These are phyloP conservation scores for Botrytis paeoniae DNA, from an alignment of 2,329 filamentous ascomycete genomes.

Conservation along the genomic window DNA sequence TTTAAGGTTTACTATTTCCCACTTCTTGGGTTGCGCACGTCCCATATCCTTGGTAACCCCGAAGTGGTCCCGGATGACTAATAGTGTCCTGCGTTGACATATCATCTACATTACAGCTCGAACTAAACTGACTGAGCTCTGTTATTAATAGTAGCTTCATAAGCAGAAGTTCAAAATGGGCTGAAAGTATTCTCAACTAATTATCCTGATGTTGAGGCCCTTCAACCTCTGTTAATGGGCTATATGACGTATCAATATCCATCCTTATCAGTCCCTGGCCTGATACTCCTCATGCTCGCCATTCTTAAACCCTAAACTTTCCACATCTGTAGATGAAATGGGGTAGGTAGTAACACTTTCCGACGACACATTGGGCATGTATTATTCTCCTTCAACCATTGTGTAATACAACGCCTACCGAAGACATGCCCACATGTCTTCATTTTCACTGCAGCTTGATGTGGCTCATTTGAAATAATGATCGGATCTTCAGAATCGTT, in stretches of 20 bases:
- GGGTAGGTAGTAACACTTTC: neutral
- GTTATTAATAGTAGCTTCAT: neutral
- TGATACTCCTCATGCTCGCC: neutral
- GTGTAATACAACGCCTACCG: neutral
- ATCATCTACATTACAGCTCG: neutral
- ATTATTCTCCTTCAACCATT: neutral
- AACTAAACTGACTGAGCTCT: neutral
- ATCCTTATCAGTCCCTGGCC: neutral
- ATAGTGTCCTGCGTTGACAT: no score
- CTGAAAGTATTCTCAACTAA: neutral
- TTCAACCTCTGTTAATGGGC: accelerated
- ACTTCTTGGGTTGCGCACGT: no score
- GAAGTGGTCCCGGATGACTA: no score
- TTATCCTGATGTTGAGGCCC: neutral
- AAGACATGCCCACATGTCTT: neutral
- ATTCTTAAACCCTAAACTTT: neutral
- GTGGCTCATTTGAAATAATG: neutral
- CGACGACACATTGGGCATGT: neutral
- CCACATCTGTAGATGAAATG: neutral
- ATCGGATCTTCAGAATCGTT: neutral
- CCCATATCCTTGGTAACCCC: no score
- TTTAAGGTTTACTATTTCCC: no score
- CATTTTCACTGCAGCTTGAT: neutral
- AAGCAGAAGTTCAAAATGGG: neutral
- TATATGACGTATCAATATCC: neutral